Evolutionary conservation across 768 basidiomycete species (phyloP).

Genomic region (Pisolithus tinctorius): DNA sequence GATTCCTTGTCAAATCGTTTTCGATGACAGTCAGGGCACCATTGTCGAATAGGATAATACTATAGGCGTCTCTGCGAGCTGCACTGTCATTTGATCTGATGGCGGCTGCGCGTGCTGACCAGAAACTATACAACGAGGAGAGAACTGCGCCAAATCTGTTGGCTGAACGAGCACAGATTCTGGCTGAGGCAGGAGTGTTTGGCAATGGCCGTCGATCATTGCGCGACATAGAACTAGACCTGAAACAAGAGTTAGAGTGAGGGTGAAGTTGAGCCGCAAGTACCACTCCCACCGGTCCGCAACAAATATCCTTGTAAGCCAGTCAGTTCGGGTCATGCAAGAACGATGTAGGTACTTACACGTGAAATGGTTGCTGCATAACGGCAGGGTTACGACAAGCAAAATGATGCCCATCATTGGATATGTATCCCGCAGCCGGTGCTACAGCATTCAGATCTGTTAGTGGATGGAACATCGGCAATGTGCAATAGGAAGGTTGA

Average conservation of each 20-base stretch:
- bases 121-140: constrained; percentile 44
- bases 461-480: constrained; percentile 44
- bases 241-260: constrained; percentile 27
- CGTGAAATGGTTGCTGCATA: constrained; percentile 45
- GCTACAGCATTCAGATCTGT: constrained; percentile 23
- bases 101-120: constrained; percentile 38
- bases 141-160: constrained; percentile 50
- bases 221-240: constrained; percentile 40
- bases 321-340: constrained; percentile 1
- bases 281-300: constrained; percentile 36
- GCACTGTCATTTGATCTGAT: constrained; percentile 25
- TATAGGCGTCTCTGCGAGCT: constrained; percentile 31
- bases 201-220: constrained; percentile 34
- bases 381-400: constrained; percentile 42
- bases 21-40: constrained; percentile 15
- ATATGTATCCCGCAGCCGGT: constrained; percentile 43
- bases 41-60: constrained; percentile 37
- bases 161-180: constrained; percentile 27
- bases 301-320: constrained; percentile 39
- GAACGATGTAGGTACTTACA: constrained; percentile 32
- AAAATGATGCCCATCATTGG: constrained; percentile 46
- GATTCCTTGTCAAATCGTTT: constrained; percentile 37
- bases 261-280: constrained; percentile 25
- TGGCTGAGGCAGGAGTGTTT: constrained; percentile 29
- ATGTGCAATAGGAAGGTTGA: constrained; percentile 43